Evolutionary conservation across 176 grass and related monocot species (phyloP), one percentile per base, ranked within the genome.

Genomic region (Cenchrus fungigraminus): DNA sequence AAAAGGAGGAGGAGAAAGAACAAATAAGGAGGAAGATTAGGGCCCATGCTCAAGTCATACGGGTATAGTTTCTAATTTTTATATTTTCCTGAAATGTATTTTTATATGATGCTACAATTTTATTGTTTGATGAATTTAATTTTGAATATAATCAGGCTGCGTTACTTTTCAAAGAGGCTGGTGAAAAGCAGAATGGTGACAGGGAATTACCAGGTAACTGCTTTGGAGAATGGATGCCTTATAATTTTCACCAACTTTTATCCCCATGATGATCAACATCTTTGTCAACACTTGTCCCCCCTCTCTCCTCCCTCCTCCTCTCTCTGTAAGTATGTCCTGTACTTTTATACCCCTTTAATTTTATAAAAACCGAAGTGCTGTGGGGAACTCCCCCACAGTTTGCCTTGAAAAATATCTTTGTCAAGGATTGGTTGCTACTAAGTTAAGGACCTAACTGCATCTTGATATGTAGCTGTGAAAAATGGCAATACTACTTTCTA

Each of bases 31-130:
- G 93, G 86, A 96, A 94, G 62, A 92, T 99, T 76, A 91, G 97
- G 72, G 86, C 93, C 20, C 93, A 96, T 91, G 93, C 93, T 86
- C 97, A 99, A 99, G 97, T 99, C 66, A 99, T 99, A 76, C 69
- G 91, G 82, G 97, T 99, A 96, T 90, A 73, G 47, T 29, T 78
- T 74, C 50, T 90, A 71, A 59, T 25, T 77, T 72, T 40, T 73
- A 79, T 43, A 44, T 55, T 73, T 90, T 42, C 87, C 68, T 61
- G 52, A 56, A 68, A 60, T 56, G 2, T 51, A 82, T 56, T 19
- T 51, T 46, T 54, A 65, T 76, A 60, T 56, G 37, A 72, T 58
- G 22, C 8, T 28, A 12, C 29, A 80, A 16, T 37, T 86, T 82
- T 28, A 53, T 46, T 56, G 31, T 88, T 80, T 86, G 37, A 60